phyloP scores from a whole-genome alignment of 495 filamentous ascomycete species.

The Chaetomidium leptoderma region DNA sequence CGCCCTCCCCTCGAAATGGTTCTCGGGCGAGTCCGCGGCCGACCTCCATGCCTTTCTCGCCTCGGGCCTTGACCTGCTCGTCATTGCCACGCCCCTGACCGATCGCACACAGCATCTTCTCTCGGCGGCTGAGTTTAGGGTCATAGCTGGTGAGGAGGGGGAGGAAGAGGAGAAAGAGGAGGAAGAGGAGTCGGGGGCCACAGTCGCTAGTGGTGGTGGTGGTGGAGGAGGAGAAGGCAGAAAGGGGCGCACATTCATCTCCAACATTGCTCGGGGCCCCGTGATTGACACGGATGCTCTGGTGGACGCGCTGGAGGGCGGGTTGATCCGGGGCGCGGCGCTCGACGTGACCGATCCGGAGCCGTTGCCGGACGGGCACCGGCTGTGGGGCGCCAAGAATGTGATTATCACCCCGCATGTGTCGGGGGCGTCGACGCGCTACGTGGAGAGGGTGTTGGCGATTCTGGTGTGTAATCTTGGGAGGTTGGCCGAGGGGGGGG shows the following conservation, averaged over 20 bases:
- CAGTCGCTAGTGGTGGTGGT: no score
- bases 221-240: not conserved
- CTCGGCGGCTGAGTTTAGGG: slow-evolving; percentile 58
- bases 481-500: slow-evolving; percentile 53
- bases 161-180: no score
- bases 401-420: slow-evolving; percentile 77
- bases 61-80: slow-evolving; percentile 68
- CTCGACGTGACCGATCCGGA: slow-evolving; percentile 88
- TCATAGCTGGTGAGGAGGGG: slow-evolving; percentile 39
- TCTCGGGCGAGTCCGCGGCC: slow-evolving; percentile 56
- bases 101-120: slow-evolving; percentile 62
- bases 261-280: slow-evolving; percentile 71
- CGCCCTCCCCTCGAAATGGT: slow-evolving; percentile 68
- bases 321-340: slow-evolving; percentile 62
- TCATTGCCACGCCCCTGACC: slow-evolving; percentile 72
- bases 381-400: slow-evolving; percentile 71
- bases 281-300: slow-evolving; percentile 68
- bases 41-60: slow-evolving; percentile 62
- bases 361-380: slow-evolving; percentile 64
- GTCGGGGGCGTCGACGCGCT: slow-evolving; percentile 57
- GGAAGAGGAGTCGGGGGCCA: no score
- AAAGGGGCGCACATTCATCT: slow-evolving; percentile 52
- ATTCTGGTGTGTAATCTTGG: slow-evolving; percentile 58
- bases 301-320: slow-evolving; percentile 56
- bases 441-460: slow-evolving; percentile 57